Conservation (phyloP, 1,284 basidiomycete genomes). For the Ustilago vetiveriae region DNA sequence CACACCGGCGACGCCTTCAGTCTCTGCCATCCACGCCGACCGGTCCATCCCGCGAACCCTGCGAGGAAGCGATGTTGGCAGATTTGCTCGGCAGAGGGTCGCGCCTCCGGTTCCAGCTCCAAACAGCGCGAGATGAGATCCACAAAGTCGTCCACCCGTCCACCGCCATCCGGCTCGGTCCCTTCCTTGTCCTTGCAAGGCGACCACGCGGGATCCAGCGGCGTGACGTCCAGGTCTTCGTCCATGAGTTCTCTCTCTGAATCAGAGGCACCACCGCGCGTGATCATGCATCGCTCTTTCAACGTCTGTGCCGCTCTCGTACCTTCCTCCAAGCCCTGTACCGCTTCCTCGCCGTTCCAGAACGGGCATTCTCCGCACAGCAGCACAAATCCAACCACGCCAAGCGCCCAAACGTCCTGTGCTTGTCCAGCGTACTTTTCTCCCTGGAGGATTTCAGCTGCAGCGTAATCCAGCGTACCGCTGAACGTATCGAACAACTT, state of each 20-base stretch:
- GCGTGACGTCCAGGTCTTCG: constrained; percentile 17
- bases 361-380: constrained; percentile 90
- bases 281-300: constrained; percentile 50
- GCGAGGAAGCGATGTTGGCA: constrained; percentile 79
- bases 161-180: constrained; percentile 74
- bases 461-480: constrained; percentile 85
- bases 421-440: constrained; percentile 94
- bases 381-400: constrained; percentile 95
- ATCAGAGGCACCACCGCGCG: constrained; percentile 31
- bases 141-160: constrained; percentile 81
- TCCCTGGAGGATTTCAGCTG: constrained; percentile 93
- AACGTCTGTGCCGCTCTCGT: constrained; percentile 58
- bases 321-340: constrained; percentile 55
- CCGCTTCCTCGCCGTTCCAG: constrained; percentile 71
- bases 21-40: constrained; percentile 61
- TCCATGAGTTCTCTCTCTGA: constrained; percentile 15
- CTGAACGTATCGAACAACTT: constrained; percentile 95
- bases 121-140: constrained; percentile 82
- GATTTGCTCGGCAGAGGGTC: constrained; percentile 82
- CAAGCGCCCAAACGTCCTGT: constrained; percentile 98
- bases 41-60: constrained; percentile 71
- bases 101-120: constrained; percentile 71
- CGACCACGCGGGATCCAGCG: constrained; percentile 38
- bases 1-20: constrained; percentile 26
- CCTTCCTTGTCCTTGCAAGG: constrained; percentile 35